Evolutionary conservation across 768 basidiomycete species (phyloP).

Genomic region (Mycena maculata): DNA sequence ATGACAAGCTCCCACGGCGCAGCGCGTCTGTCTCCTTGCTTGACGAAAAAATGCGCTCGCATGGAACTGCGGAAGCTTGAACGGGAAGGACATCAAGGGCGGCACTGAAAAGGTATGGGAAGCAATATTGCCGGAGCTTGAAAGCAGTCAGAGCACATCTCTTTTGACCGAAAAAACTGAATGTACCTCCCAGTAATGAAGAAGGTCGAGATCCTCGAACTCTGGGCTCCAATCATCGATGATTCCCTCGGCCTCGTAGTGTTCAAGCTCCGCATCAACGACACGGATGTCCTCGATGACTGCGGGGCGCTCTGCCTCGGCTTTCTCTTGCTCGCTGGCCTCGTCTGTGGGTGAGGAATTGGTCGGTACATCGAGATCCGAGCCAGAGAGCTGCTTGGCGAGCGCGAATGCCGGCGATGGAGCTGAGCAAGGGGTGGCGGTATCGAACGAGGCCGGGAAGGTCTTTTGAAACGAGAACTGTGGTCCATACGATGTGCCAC

Average conservation of each 20-base stretch:
- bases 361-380: background rate
- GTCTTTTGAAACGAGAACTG: too few species aligned
- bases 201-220: background rate
- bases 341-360: background rate
- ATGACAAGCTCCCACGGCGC: background rate
- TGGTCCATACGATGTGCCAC: too few species aligned
- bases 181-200: background rate
- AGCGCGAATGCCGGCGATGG: too few species aligned
- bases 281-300: background rate
- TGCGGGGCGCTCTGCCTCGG: constrained; percentile 5
- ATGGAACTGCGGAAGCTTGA: constrained; percentile 5
- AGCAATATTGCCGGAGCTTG: background rate
- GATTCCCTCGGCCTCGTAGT: constrained; percentile 1
- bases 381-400: background rate
- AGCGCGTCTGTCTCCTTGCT: background rate
- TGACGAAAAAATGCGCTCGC: background rate
- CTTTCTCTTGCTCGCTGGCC: background rate
- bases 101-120: background rate
- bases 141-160: background rate
- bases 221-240: background rate
- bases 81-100: background rate
- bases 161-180: background rate
- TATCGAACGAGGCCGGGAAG: too few species aligned
- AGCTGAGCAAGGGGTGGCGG: too few species aligned
- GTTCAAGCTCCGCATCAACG: background rate